Percentiles rank a stretch among this genome's conserved stretches.
Conservation (phyloP, 1,284 basidiomycete species). For the Ustilago xerochloae region DNA sequence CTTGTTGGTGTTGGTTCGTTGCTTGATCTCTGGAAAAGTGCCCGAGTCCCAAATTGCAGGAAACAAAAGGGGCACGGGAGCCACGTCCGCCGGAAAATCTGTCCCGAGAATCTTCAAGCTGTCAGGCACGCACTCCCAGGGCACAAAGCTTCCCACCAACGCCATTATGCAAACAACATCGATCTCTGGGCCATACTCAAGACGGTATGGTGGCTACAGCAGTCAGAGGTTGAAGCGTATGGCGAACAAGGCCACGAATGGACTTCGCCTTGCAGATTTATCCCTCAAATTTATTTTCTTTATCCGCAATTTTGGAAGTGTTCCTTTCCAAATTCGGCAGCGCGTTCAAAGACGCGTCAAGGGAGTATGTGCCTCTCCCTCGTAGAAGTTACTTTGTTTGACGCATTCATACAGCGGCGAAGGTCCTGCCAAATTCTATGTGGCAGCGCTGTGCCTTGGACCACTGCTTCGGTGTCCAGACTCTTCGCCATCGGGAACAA, state of each 20-base stretch:
- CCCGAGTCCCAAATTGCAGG: constrained; percentile 1
- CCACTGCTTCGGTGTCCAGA: neutral
- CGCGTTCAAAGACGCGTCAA: constrained; percentile 18
- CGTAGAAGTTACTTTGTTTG: constrained; percentile 27
- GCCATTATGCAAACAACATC: neutral
- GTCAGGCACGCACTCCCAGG: constrained; percentile 1
- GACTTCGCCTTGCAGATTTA: no score
- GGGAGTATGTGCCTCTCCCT: neutral
- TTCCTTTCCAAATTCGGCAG: constrained; percentile 24
- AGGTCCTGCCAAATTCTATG: constrained; percentile 3
- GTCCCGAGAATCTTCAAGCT: neutral
- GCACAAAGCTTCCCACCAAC: constrained; percentile 9
- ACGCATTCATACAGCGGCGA: constrained; percentile 5
- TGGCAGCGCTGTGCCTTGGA: constrained; percentile 1
- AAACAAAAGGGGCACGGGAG: neutral
- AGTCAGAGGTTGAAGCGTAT: neutral
- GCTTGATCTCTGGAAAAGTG: constrained; percentile 18
- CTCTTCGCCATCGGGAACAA: neutral
- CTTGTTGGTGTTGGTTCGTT: constrained; percentile 10
- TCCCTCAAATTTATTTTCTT: neutral
- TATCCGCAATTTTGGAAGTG: neutral
- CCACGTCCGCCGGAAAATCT: neutral
- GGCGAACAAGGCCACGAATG: neutral
- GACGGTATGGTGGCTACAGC: neutral
- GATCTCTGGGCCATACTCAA: neutral